Evolutionary conservation across 2,329 filamentous ascomycete genomes (phyloP).

Genomic region (Fusarium austroafricanum): DNA sequence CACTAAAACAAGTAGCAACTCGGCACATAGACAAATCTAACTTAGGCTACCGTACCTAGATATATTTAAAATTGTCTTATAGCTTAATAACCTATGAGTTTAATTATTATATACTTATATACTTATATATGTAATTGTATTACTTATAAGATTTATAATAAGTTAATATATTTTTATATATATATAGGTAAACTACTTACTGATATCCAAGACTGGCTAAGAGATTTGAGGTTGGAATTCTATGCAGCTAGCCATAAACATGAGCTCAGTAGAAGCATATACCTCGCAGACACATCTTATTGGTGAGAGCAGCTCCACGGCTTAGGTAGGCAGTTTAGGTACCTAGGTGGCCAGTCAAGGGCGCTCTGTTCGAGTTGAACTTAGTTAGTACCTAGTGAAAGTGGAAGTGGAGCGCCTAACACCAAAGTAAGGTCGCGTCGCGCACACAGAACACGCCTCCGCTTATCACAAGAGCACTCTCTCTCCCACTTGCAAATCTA

Average conservation of each 20-base stretch:
- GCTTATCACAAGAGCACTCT: conserved; percentile 38
- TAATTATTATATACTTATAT: no score
- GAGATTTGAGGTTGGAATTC: conserved; percentile 9
- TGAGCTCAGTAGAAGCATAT: conserved; percentile 24
- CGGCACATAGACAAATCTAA: no score
- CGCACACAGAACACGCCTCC: conserved; percentile 43
- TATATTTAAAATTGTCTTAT: no score
- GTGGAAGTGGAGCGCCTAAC: conserved; percentile 23
- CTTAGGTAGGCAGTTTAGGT: conserved; percentile 1
- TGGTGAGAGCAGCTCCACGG: conserved; percentile 21
- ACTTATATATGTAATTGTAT: no score
- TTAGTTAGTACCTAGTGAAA: conserved; percentile 26
- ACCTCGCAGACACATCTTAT: conserved; percentile 3
- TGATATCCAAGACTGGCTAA: no score
- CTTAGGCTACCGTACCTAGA: no score
- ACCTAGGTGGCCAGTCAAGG: conserved; percentile 6
- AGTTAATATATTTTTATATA: no score
- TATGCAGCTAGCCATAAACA: conserved; percentile 26
- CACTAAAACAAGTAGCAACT: no score
- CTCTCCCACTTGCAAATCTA: conserved; percentile 35
- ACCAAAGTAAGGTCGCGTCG: conserved; percentile 42
- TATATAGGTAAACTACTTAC: no score
- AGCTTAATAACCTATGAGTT: no score
- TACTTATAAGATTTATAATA: no score
- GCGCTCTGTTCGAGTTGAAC: not conserved